phyloP scores from a whole-genome alignment of 2,329 filamentous ascomycete genomes.

The Xylaria multiplex region DNA sequence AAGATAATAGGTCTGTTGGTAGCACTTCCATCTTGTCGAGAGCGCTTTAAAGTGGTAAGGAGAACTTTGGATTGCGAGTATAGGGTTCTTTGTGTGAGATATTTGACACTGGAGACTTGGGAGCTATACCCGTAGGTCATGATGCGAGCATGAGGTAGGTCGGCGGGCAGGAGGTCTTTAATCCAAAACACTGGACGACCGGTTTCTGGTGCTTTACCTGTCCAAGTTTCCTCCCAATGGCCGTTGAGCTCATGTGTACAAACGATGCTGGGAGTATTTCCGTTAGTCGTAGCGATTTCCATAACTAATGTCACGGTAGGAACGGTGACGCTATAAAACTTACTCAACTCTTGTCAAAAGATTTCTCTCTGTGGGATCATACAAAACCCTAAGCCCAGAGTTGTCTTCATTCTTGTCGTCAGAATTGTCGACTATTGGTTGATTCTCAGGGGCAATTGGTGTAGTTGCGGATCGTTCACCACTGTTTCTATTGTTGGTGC shows the following conservation, averaged over 20 bases:
- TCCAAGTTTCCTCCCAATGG: slow-evolving; percentile 8
- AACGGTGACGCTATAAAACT: not conserved
- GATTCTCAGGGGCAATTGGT: not conserved
- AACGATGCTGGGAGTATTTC: not conserved
- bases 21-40: not conserved
- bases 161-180: not conserved
- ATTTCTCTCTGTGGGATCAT: not conserved
- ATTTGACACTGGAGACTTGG: not conserved
- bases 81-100: slow-evolving; percentile 5
- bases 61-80: not conserved
- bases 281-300: not conserved
- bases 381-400: not conserved
- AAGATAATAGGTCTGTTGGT: slow-evolving; percentile 4
- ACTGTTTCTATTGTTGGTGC: not conserved
- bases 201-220: slow-evolving; percentile 2
- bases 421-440: not conserved
- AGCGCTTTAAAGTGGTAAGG: not conserved
- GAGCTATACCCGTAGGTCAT: slow-evolving; percentile 18
- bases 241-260: slow-evolving; percentile 6
- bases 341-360: not conserved
- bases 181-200: not conserved
- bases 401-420: not conserved
- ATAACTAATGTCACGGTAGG: not conserved
- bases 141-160: slow-evolving; percentile 1
- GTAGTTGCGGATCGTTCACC: not conserved